Evolutionary conservation across 345 rosid species (phyloP).

Genomic region (Brassica carinata): DNA sequence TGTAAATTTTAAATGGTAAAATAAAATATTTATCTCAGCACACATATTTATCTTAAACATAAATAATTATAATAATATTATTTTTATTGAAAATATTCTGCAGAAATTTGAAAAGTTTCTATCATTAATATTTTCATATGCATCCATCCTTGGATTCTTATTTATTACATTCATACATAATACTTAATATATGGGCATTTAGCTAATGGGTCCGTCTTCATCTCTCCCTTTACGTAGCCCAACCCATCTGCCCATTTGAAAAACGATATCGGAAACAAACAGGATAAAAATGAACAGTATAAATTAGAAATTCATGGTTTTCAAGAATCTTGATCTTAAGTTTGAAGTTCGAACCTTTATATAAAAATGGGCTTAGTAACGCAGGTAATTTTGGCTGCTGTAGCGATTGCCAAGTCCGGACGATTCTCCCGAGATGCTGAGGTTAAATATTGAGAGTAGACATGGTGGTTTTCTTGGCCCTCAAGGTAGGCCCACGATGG

Average conservation of each 20-base stretch:
- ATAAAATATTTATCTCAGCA: too few relatives aligned
- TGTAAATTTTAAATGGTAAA: too few relatives aligned
- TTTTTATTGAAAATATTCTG: too few relatives aligned
- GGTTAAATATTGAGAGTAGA: too few relatives aligned
- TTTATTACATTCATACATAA: background rate
- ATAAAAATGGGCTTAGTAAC: background rate
- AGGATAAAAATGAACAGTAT: background rate
- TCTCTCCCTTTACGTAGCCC: background rate
- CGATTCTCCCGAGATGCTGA: too few relatives aligned
- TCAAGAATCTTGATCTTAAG: background rate
- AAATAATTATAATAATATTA: too few relatives aligned
- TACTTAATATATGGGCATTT: background rate
- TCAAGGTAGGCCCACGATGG: background rate
- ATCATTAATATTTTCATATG: constrained; percentile 1
- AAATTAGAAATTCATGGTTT: background rate
- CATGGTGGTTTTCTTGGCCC: background rate
- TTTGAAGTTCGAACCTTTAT: background rate
- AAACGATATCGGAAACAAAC: background rate
- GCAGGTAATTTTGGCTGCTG: background rate
- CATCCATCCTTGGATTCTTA: constrained; percentile 11
- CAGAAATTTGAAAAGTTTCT: too few relatives aligned
- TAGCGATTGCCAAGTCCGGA: background rate
- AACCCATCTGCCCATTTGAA: background rate
- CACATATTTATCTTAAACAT: too few relatives aligned
- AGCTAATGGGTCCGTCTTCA: constrained; percentile 7